phyloP scores from a whole-genome alignment of 306 rosid species.

The Begonia masoniana region DNA sequence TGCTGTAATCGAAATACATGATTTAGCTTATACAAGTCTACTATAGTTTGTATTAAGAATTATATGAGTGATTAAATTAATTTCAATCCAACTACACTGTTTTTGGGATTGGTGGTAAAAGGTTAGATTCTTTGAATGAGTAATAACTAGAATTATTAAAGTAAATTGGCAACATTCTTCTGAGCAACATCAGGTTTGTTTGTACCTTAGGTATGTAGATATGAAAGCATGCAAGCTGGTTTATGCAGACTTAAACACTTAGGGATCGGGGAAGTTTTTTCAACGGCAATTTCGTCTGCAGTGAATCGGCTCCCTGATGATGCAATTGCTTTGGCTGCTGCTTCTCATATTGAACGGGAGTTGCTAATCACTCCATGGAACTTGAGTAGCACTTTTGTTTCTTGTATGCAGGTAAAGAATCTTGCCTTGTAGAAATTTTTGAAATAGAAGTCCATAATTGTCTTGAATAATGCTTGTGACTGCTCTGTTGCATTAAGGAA shows the following conservation, averaged over 20 bases:
- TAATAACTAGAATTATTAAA: no score
- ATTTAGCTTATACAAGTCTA: no score
- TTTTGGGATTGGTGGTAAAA: no score
- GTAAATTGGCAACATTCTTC: no score
- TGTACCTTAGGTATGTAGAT: conserved; percentile 66
- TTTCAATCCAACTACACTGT: no score
- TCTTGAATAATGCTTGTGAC: neutral
- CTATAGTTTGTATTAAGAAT: no score
- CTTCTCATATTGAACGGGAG: conserved; percentile 95
- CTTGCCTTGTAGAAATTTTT: neutral
- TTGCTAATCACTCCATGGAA: conserved; percentile 98
- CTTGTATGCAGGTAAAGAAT: conserved; percentile 78
- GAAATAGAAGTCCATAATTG: conserved; percentile 2
- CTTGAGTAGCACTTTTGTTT: conserved; percentile 88
- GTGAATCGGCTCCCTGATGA: conserved; percentile 94
- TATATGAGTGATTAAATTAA: neutral
- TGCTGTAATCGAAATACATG: no score
- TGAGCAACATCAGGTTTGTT: neutral
- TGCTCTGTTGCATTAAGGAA: neutral
- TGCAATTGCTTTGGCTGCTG: conserved; percentile 94
- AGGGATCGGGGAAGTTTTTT: conserved; percentile 77
- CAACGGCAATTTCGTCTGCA: conserved; percentile 76
- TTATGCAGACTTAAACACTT: conserved; percentile 85
- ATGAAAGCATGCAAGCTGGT: conserved; percentile 99
- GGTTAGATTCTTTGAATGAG: no score